Evolutionary conservation across 192 early-diverging fungal genomes (phyloP), one percentile per base, ranked within the genome.

Genomic region (Podila epigama): DNA sequence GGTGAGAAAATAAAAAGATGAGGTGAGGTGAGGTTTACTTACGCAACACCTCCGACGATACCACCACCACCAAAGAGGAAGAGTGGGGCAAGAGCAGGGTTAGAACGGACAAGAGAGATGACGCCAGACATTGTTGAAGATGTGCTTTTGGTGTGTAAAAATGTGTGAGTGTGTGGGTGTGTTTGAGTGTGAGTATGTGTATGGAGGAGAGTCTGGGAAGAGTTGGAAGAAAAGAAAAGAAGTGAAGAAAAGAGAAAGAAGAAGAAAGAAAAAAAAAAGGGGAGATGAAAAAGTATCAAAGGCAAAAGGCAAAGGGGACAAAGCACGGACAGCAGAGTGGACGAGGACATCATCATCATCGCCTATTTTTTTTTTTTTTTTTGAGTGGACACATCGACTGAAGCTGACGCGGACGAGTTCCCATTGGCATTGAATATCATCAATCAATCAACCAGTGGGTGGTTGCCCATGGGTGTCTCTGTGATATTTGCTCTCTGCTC

Each of bases 31-130:
- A n/a, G 1, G 4, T 33, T 27, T 12, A 77, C 73, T 63, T 77
- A 77, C 73, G 73, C 73, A 77, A 77, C 18, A 35, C 73, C 73
- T 29, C 60, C 73, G 29, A 77, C 56, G 50, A 77, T 68, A 10
- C 73, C 73, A 6, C 54, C 55, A 31, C 73, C 73, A 25, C 73
- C 73, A 36, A 77, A 77, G 61, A 77, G 2, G 66, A 77, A 77
- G 66, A 75, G 64, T 28, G 70, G 70, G 20, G 70, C 61, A 36
- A 72, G 48, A 32, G 70, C 70, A 54, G 70, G 70, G 63, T 65
- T 72, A 31, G 55, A 33, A 55, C 58, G 56, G 57, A 77, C 73
- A 44, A 77, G 73, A 33, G 58, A 28, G 32, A 77, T 0, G 32
- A 68, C 60, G 50, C 60, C 73, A 54, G 73, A 31, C 73, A 77